A percentile compares a stretch with the other conserved stretches of the same genome.
These are phyloP conservation scores for Raphidocelis subcapitata DNA, from an alignment of 139 green algal genomes.

Conservation along the genomic window DNA sequence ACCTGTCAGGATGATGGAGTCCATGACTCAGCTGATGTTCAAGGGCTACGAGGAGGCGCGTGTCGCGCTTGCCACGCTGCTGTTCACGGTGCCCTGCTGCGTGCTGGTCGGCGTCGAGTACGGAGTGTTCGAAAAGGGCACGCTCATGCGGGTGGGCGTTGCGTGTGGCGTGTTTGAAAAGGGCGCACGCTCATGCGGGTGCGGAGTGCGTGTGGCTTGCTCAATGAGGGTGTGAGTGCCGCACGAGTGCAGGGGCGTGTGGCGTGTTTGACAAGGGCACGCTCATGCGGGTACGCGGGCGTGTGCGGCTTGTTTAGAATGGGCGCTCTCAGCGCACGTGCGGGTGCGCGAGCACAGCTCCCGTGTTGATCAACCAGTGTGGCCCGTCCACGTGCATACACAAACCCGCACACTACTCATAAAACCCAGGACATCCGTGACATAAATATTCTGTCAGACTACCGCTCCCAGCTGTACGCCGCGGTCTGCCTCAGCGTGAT, in stretches of 20 bases:
- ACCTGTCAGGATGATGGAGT: neutral
- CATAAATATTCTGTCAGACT: constrained; percentile 17
- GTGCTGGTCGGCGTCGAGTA: constrained; percentile 43
- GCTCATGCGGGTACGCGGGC: too few relatives aligned
- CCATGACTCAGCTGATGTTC: constrained; percentile 14
- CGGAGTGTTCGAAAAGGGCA: constrained; percentile 25
- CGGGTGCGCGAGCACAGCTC: too few relatives aligned
- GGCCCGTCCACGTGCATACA: too few relatives aligned
- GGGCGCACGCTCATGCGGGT: too few relatives aligned
- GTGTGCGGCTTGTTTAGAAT: too few relatives aligned
- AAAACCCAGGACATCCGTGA: constrained; percentile 8
- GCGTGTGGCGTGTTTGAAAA: neutral
- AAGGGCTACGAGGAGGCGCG: constrained; percentile 47
- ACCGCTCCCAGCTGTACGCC: constrained; percentile 24
- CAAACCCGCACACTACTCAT: too few relatives aligned
- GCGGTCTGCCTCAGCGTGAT: constrained; percentile 29
- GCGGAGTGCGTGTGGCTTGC: too few relatives aligned
- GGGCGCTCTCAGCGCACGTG: too few relatives aligned
- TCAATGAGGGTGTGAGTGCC: too few relatives aligned
- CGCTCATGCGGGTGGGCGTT: constrained; percentile 1
- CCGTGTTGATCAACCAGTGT: too few relatives aligned
- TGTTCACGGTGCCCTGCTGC: constrained; percentile 39
- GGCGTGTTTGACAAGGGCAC: too few relatives aligned
- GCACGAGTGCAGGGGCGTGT: too few relatives aligned
- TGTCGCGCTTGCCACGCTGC: constrained; percentile 35